phyloP scores from a whole-genome alignment of 1,139 yeast species.

The Scheffersomyces lignicola region DNA sequence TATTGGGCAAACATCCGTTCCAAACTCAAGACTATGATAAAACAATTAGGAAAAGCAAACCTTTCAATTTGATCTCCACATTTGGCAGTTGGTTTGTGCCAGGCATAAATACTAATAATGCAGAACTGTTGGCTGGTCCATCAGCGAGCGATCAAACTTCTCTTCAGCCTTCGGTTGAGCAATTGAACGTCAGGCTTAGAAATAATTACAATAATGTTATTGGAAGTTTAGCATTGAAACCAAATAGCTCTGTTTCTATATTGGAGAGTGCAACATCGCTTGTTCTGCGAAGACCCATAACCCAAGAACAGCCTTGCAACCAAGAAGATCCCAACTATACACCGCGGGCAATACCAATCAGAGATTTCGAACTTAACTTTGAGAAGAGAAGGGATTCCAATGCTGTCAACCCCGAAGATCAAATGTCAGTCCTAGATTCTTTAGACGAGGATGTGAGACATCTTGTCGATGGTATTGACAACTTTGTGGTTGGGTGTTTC shows the following conservation, averaged over 20 bases:
- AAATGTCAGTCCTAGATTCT: constrained; percentile 12
- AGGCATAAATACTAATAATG: neutral
- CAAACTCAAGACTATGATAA: constrained; percentile 20
- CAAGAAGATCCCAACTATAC: constrained; percentile 19
- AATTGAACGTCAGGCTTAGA: neutral
- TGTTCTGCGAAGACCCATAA: constrained; percentile 6
- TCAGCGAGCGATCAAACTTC: neutral
- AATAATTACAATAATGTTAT: neutral
- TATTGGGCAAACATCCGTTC: constrained; percentile 45
- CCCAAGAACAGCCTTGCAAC: constrained; percentile 5
- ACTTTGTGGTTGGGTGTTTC: constrained; percentile 13
- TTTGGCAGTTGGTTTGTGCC: neutral
- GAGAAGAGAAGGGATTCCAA: constrained; percentile 11
- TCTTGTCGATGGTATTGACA: constrained; percentile 15
- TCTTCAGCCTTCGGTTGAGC: neutral
- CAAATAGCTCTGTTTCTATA: constrained; percentile 23
- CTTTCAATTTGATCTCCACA: neutral
- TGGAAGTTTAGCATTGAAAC: constrained; percentile 8
- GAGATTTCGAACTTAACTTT: constrained; percentile 20
- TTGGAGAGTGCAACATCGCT: constrained; percentile 10
- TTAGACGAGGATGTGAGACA: constrained; percentile 16
- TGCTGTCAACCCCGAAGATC: constrained; percentile 18
- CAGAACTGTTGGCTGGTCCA: neutral
- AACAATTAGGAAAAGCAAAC: constrained; percentile 5
- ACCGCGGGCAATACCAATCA: constrained; percentile 26